phyloP scores from a whole-genome alignment of 2,329 filamentous ascomycete genomes.

The Ilyonectria destructans region DNA sequence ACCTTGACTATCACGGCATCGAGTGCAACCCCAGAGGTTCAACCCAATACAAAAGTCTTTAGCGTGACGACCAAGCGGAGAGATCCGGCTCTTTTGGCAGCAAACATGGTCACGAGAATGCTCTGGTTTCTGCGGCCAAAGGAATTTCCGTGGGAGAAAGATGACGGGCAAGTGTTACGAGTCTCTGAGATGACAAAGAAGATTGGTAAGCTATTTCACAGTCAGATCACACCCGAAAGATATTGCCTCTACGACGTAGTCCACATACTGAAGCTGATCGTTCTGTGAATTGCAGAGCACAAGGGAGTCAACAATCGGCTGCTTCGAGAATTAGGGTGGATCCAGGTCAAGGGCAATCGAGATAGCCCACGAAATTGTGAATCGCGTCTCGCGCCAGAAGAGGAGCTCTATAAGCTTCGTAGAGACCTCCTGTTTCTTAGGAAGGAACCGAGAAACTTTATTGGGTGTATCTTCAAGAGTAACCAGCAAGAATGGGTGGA shows the following conservation, averaged over 20 bases:
- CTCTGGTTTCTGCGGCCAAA: conserved; percentile 15
- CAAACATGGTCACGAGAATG: conserved; percentile 9
- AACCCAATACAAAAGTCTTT: background rate
- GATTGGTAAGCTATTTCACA: conserved; percentile 7
- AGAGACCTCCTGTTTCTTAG: conserved; percentile 3
- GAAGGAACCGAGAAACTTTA: conserved; percentile 7
- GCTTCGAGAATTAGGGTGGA: conserved; percentile 11
- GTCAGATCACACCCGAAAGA: background rate
- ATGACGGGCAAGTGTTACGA: background rate
- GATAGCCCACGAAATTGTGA: conserved; percentile 3
- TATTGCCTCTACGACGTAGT: background rate
- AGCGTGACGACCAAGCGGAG: background rate
- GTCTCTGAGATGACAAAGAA: conserved; percentile 17
- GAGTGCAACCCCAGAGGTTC: conserved; percentile 2
- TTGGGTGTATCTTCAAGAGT: conserved; percentile 5
- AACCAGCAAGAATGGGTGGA: conserved; percentile 3
- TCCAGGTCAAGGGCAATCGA: conserved; percentile 1
- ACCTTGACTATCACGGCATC: background rate
- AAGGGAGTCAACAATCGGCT: conserved; percentile 10
- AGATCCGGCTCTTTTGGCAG: conserved; percentile 7
- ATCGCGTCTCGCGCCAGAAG: background rate
- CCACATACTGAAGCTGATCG: background rate
- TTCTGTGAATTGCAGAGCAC: conserved; percentile 6
- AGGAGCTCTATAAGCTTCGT: conserved; percentile 6
- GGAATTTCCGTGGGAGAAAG: background rate